These are phyloP conservation scores for Candida cerambycidarum DNA, from an alignment of 805 yeast genomes.

Conservation along the genomic window DNA sequence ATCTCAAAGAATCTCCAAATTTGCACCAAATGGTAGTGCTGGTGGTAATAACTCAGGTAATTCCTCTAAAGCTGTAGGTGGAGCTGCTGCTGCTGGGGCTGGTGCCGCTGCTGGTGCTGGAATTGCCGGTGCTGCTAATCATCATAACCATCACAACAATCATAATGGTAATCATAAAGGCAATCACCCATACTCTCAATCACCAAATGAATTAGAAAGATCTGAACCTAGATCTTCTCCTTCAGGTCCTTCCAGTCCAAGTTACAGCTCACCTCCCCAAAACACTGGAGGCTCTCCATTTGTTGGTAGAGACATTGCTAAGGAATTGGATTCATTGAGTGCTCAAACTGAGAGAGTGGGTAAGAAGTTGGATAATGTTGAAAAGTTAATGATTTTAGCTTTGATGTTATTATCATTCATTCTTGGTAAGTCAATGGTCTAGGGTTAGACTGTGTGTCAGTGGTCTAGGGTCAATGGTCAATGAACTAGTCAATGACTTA, in stretches of 20 bases:
- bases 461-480: too few species aligned
- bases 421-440: constrained; percentile 74
- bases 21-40: constrained; percentile 15
- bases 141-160: not conserved
- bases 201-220: constrained; percentile 1
- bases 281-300: not conserved
- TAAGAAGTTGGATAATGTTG: constrained; percentile 45
- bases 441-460: not conserved
- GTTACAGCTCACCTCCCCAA: not conserved
- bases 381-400: constrained; percentile 40
- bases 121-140: not conserved
- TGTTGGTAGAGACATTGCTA: constrained; percentile 20
- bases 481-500: too few species aligned
- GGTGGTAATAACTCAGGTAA: constrained; percentile 7
- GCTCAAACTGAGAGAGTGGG: constrained; percentile 41
- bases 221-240: constrained; percentile 3
- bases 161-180: constrained; percentile 1
- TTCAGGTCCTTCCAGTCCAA: not conserved
- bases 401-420: constrained; percentile 51
- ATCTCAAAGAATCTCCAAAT: constrained; percentile 18
- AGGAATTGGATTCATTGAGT: constrained; percentile 38
- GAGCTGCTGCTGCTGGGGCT: constrained; percentile 13
- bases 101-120: constrained; percentile 7
- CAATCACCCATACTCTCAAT: constrained; percentile 7
- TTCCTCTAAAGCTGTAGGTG: constrained; percentile 9